Evolutionary conservation across 1,139 yeast species (phyloP).

Genomic region (Lodderomyces elongisporus): DNA sequence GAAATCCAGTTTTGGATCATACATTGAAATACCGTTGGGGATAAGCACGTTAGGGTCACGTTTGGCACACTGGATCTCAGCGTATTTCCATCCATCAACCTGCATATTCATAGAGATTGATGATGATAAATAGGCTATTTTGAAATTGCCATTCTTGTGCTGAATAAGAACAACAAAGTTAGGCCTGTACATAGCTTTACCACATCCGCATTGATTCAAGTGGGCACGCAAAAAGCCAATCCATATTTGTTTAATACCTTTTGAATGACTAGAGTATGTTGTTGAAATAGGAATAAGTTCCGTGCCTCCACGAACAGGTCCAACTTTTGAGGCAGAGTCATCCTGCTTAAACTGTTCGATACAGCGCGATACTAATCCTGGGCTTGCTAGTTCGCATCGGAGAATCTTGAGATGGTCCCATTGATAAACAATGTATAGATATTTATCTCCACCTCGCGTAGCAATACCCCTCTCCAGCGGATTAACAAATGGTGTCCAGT

Average conservation of each 20-base stretch:
- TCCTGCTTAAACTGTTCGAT: slow-evolving; percentile 21
- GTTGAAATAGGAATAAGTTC: slow-evolving; percentile 19
- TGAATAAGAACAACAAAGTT: slow-evolving; percentile 25
- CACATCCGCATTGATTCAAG: slow-evolving; percentile 33
- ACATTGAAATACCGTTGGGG: slow-evolving; percentile 27
- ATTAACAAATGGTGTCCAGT: slow-evolving; percentile 41
- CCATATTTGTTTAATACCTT: slow-evolving; percentile 21
- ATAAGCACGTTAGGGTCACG: slow-evolving; percentile 28
- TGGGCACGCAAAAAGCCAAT: slow-evolving; percentile 37
- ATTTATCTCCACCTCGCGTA: slow-evolving; percentile 17
- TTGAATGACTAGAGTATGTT: slow-evolving; percentile 1
- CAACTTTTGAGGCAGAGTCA: slow-evolving; percentile 18
- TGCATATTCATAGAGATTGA: slow-evolving; percentile 33
- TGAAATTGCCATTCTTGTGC: slow-evolving; percentile 18
- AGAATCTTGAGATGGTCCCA: slow-evolving; percentile 36
- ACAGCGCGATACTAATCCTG: slow-evolving; percentile 27
- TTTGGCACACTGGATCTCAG: slow-evolving; percentile 19
- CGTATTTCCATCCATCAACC: slow-evolving; percentile 30
- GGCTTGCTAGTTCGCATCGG: slow-evolving; percentile 24
- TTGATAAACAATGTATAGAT: slow-evolving; percentile 30
- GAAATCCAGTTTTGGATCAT: slow-evolving; percentile 17
- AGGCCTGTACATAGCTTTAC: slow-evolving; percentile 31
- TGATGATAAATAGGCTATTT: slow-evolving; percentile 29
- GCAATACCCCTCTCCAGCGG: slow-evolving; percentile 15
- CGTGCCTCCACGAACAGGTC: slow-evolving; percentile 38